Evolutionary conservation across 495 filamentous ascomycete genomes (phyloP), one percentile per base, ranked within the genome.

Genomic region (Aspergillus sparsus): DNA sequence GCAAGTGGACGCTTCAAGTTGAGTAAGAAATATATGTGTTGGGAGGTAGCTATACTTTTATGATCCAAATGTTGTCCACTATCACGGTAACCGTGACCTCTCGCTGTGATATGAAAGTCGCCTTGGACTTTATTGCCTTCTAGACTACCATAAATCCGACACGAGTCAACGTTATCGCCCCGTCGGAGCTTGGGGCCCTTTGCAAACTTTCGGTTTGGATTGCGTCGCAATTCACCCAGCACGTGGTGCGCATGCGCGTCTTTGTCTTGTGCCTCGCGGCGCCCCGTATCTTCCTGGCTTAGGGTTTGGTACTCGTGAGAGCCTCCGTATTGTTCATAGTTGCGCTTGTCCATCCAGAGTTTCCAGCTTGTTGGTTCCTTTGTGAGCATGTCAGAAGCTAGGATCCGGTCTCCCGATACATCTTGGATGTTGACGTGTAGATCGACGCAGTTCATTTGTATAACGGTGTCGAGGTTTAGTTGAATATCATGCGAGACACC

Each of bases 401-500:
- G 81, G 66, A 98, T 92, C 42, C 90, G 84, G 74, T 99, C 94
- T 33, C 94, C 90, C 0, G 90, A 84, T 12, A 92, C 95, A 73
- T 99, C 94, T 78, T 99, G 94, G 53, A 98, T 93, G 80, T 99
- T 99, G 74, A 99, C 79, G 75, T 96, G 90, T 16, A 99, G 81
- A 68, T 92, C 86, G 36, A 82, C 77, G 80, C 94, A 99, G 66
- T 80, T 76, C 94, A 99, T 99, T 35, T 84, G 80, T n/a, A 98
- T 77, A 1, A 97, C 90, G 34, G 96, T 85, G 77, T 99, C 94
- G 35, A 98, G 79, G 79, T 99, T 99, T 73, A 99, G 89, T 76
- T 97, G 90, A 61, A 99, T 83, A 39, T 83, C 76, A 73, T 92
- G 93, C 0, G 88, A 88, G 47, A 98, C 82, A 69, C 91, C 89